Evolutionary conservation across 179 eudicot species (phyloP).

Genomic region (Heliamphora pulchella): DNA sequence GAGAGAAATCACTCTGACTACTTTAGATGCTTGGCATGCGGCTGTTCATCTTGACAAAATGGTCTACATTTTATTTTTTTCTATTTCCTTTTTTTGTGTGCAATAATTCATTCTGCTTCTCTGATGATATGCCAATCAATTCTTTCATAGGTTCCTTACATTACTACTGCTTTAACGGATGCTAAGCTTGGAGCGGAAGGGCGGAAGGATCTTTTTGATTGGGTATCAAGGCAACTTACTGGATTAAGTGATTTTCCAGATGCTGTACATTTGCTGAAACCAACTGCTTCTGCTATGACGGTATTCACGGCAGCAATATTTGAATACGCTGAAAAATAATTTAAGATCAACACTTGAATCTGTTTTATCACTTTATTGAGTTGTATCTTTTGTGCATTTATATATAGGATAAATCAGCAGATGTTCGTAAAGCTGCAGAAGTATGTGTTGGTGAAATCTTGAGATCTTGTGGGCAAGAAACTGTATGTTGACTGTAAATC

Average conservation of each 20-base stretch:
- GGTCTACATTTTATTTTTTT: constrained; percentile 33
- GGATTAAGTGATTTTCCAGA: constrained; percentile 62
- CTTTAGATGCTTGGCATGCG: constrained; percentile 83
- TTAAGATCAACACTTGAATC: neutral
- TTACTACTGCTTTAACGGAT: constrained; percentile 65
- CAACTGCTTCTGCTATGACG: constrained; percentile 75
- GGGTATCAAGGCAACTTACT: constrained; percentile 73
- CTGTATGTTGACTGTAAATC: constrained; percentile 27
- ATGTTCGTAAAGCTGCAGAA: constrained; percentile 97
- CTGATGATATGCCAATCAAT: neutral
- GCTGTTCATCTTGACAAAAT: constrained; percentile 97
- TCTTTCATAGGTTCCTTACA: constrained; percentile 61
- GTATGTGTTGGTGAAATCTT: constrained; percentile 67
- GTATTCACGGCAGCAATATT: constrained; percentile 29
- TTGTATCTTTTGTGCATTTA: constrained; percentile 4
- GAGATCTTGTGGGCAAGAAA: constrained; percentile 74
- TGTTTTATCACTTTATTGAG: constrained; percentile 2
- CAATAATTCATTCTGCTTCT: neutral
- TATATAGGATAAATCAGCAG: constrained; percentile 91
- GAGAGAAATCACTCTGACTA: constrained; percentile 78
- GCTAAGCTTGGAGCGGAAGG: constrained; percentile 96
- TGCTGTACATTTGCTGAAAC: constrained; percentile 76
- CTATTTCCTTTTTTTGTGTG: neutral
- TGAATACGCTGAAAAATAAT: neutral
- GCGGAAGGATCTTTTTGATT: constrained; percentile 95